Conservation (phyloP, 306 rosid species). For the Amphicarpaea edgeworthii region DNA sequence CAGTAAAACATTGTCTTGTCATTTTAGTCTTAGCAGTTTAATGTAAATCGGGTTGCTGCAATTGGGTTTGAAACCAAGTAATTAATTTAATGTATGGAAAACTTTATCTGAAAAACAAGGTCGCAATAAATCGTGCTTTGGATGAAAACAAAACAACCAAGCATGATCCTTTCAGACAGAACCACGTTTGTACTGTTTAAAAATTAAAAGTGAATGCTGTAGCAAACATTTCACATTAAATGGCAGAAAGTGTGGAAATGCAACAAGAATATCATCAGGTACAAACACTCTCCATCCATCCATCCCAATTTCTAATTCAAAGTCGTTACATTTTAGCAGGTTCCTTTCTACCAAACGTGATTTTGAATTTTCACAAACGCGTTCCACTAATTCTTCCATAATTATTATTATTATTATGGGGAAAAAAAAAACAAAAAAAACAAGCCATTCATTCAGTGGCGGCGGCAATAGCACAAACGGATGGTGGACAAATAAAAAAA, state of each 20-base stretch:
- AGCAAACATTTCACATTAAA: background rate
- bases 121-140: background rate
- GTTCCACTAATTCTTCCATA: background rate
- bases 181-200: background rate
- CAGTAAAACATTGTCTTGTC: background rate
- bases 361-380: slow-evolving; percentile 15
- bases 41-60: no score
- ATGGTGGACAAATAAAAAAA: background rate
- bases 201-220: background rate
- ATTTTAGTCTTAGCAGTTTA: background rate
- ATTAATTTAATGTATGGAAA: background rate
- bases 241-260: background rate
- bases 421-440: no score
- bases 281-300: background rate
- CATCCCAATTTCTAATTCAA: background rate
- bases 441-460: background rate
- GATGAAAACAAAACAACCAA: background rate
- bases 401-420: no score
- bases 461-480: background rate
- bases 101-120: background rate
- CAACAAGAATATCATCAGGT: background rate
- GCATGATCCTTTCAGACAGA: background rate
- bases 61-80: background rate
- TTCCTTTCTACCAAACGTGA: background rate
- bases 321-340: background rate